These are phyloP conservation scores for Pelargonium myrrhifolium DNA, from an alignment of 441 rosid genomes.

Conservation along the genomic window DNA sequence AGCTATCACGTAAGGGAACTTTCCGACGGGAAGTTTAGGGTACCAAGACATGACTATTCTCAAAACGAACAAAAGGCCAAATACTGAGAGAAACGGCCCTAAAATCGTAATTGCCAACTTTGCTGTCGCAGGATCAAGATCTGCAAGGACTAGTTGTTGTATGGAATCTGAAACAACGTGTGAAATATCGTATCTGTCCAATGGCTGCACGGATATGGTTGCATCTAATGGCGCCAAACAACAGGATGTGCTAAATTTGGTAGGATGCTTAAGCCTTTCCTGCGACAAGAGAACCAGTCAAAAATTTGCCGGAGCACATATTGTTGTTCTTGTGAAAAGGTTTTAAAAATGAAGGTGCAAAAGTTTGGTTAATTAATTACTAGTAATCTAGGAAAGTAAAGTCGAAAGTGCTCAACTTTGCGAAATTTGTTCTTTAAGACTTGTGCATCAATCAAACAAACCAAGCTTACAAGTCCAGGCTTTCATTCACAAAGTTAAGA, in stretches of 20 bases:
- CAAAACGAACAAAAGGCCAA: slow-evolving; percentile 59
- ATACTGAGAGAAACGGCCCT: slow-evolving; percentile 68
- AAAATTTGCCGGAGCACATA: neutral
- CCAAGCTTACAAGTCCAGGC: neutral
- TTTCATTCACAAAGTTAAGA: too few relatives aligned
- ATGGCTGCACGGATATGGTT: slow-evolving; percentile 7
- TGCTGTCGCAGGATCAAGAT: slow-evolving; percentile 67
- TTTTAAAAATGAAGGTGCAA: neutral
- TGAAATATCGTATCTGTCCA: neutral
- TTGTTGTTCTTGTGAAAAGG: too few relatives aligned
- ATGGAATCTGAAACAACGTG: slow-evolving; percentile 20
- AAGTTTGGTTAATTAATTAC: neutral
- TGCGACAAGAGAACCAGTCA: slow-evolving; percentile 19
- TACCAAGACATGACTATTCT: slow-evolving; percentile 96
- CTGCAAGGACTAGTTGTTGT: slow-evolving; percentile 36
- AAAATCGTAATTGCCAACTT: slow-evolving; percentile 59
- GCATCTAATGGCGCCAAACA: slow-evolving; percentile 17
- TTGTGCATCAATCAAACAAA: neutral
- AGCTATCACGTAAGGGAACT: slow-evolving; percentile 77
- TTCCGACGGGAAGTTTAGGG: slow-evolving; percentile 74
- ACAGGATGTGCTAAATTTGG: slow-evolving; percentile 16
- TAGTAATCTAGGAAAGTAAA: neutral
- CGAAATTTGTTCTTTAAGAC: too few relatives aligned
- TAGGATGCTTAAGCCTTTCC: slow-evolving; percentile 24
- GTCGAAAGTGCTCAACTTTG: neutral